phyloP scores from a whole-genome alignment of 345 rosid species.

The Carallia brachiata region DNA sequence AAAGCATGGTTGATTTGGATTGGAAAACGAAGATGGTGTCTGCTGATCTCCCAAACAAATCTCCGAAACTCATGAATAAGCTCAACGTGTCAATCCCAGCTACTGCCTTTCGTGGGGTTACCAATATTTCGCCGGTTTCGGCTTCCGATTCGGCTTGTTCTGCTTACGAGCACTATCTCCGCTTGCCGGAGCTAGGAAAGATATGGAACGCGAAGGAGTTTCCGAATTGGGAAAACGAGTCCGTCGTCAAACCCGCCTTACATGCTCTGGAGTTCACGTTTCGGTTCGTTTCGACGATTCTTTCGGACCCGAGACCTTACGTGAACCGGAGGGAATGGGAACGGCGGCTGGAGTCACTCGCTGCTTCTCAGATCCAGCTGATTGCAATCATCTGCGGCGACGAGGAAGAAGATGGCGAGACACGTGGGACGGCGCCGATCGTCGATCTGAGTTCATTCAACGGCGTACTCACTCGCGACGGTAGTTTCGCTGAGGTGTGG shows the following conservation, averaged over 20 bases:
- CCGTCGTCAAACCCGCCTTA: constrained; percentile 67
- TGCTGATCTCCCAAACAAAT: constrained; percentile 40
- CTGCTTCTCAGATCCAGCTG: constrained; percentile 62
- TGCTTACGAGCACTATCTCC: constrained; percentile 73
- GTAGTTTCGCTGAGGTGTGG: constrained; percentile 72
- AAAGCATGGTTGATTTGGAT: constrained; percentile 64
- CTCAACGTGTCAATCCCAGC: constrained; percentile 45
- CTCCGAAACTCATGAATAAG: constrained; percentile 41
- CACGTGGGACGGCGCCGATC: constrained; percentile 43
- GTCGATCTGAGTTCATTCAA: constrained; percentile 37
- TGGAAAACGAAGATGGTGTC: constrained; percentile 56
- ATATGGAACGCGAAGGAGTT: constrained; percentile 51
- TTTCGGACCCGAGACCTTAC: constrained; percentile 78
- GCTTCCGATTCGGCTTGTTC: constrained; percentile 50
- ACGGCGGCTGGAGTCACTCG: constrained; percentile 68
- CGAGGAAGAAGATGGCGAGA: constrained; percentile 38
- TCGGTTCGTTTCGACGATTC: constrained; percentile 63
- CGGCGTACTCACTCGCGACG: constrained; percentile 45
- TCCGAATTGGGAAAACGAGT: constrained; percentile 63
- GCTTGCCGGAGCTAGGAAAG: constrained; percentile 60
- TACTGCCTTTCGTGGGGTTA: constrained; percentile 18
- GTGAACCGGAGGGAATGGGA: constrained; percentile 62
- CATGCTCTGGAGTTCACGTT: constrained; percentile 82
- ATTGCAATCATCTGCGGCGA: constrained; percentile 59
- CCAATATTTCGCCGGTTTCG: constrained; percentile 31